Percentiles rank a stretch among this genome's conserved stretches.
These are phyloP conservation scores for Fremontodendron californicum DNA, from an alignment of 345 rosid genomes.

Conservation along the genomic window DNA sequence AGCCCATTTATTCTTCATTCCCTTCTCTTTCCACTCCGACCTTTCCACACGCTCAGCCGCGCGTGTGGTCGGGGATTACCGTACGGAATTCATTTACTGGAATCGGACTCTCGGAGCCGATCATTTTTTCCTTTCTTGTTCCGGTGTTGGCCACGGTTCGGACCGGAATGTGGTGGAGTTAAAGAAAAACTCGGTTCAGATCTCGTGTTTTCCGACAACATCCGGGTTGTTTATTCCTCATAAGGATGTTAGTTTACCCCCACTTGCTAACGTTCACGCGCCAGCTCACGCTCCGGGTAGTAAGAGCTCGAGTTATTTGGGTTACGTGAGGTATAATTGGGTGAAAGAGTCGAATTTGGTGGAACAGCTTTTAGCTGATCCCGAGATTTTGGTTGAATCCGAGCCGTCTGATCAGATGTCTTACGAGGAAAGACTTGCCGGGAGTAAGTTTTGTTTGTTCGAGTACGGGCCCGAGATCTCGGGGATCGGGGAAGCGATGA, in stretches of 20 bases:
- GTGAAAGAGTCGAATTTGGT: conserved; percentile 24
- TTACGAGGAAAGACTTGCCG: conserved; percentile 20
- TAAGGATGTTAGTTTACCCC: conserved; percentile 54
- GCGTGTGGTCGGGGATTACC: conserved; percentile 29
- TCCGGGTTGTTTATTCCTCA: conserved; percentile 44
- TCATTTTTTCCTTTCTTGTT: conserved; percentile 44
- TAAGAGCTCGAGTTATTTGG: conserved; percentile 19
- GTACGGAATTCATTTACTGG: conserved; percentile 48
- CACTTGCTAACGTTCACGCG: conserved; percentile 13
- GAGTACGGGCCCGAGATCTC: conserved; percentile 39
- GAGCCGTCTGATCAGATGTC: conserved; percentile 41
- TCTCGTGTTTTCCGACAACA: conserved; percentile 50
- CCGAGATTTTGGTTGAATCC: conserved; percentile 41
- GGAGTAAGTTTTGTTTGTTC: conserved; percentile 49
- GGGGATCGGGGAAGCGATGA: conserved; percentile 45
- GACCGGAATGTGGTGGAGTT: conserved; percentile 53
- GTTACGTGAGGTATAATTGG: conserved; percentile 30
- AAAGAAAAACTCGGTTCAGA: conserved; percentile 61
- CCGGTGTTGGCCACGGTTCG: conserved; percentile 35
- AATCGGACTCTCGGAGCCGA: conserved; percentile 67
- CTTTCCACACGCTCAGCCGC: conserved; percentile 35
- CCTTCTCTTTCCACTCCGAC: conserved; percentile 29
- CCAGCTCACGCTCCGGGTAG: conserved; percentile 6
- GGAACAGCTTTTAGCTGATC: conserved; percentile 26
- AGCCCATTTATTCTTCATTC: conserved; percentile 58